A percentile compares a stretch with the other conserved stretches of the same genome.
phyloP scores from a whole-genome alignment of 2,329 filamentous ascomycete genomes.

The Neocucurbitaria cava region DNA sequence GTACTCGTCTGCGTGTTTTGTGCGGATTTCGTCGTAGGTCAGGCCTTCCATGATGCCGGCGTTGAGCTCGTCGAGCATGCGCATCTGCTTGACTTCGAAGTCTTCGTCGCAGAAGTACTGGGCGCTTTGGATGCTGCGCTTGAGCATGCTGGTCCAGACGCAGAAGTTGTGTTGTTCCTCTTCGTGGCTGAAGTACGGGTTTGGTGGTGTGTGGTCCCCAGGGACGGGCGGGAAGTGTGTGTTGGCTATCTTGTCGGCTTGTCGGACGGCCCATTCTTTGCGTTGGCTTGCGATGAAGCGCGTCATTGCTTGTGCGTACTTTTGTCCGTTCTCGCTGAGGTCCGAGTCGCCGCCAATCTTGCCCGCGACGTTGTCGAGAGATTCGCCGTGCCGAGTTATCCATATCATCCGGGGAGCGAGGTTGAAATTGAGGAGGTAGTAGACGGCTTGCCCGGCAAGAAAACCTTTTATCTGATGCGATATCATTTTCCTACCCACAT shows the following conservation, averaged over 20 bases:
- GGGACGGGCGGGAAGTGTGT: constrained; percentile 88
- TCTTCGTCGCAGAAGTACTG: constrained; percentile 94
- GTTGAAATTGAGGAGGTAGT: constrained; percentile 96
- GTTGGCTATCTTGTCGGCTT: constrained; percentile 77
- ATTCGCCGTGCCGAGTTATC: constrained; percentile 96
- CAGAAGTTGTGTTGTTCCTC: constrained; percentile 83
- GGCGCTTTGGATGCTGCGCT: constrained; percentile 85
- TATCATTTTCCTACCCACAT: constrained; percentile 93
- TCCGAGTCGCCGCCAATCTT: constrained; percentile 92
- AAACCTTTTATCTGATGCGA: constrained; percentile 92
- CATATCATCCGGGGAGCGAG: constrained; percentile 94
- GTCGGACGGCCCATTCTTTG: constrained; percentile 80
- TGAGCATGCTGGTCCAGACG: constrained; percentile 98
- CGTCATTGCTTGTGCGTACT: constrained; percentile 80
- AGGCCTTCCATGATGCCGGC: constrained; percentile 92
- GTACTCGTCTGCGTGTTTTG: constrained; percentile 82
- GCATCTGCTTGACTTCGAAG: constrained; percentile 93
- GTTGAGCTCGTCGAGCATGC: constrained; percentile 96
- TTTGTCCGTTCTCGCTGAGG: constrained; percentile 78
- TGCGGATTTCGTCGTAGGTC: constrained; percentile 89
- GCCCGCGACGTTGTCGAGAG: constrained; percentile 81
- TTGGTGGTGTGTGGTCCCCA: constrained; percentile 92
- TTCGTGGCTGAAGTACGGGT: constrained; percentile 73
- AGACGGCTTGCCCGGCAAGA: constrained; percentile 88
- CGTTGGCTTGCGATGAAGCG: constrained; percentile 84